A percentile compares a stretch with the other conserved stretches of the same genome.
These are phyloP conservation scores for Teunomyces cretensis DNA, from an alignment of 805 yeast species.

Conservation along the genomic window DNA sequence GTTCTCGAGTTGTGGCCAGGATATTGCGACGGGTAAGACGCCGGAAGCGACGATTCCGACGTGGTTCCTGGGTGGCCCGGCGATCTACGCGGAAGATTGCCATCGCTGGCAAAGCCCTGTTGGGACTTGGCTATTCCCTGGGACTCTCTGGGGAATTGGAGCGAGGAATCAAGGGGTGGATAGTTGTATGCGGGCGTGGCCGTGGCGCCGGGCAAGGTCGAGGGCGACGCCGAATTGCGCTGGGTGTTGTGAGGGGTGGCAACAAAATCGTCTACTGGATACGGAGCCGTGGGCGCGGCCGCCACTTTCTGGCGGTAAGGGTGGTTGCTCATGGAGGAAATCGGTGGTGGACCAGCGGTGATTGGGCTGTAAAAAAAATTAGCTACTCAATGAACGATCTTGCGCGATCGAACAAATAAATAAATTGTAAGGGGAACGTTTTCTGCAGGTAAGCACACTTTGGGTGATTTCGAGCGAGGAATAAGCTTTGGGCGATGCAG, in stretches of 20 bases:
- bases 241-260: neutral
- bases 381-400: neutral
- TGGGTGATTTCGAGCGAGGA: neutral
- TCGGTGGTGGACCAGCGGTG: neutral
- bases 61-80: neutral
- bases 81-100: neutral
- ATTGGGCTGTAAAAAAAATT: neutral
- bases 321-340: slow-evolving; percentile 12
- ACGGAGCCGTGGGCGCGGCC: neutral
- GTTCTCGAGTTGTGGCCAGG: slow-evolving; percentile 20
- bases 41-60: neutral
- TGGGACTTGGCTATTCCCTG: neutral
- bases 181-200: neutral
- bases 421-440: neutral
- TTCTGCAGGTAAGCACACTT: neutral
- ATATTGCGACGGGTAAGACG: slow-evolving; percentile 7
- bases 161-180: neutral
- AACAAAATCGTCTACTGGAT: neutral
- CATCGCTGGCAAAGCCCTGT: neutral
- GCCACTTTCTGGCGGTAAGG: slow-evolving; percentile 29
- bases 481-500: too few relatives aligned
- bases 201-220: neutral
- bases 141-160: too few relatives aligned
- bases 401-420: neutral
- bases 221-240: neutral